Conservation (phyloP, 169 alveolate species). For the Pseudocohnilembus persalinus region DNA sequence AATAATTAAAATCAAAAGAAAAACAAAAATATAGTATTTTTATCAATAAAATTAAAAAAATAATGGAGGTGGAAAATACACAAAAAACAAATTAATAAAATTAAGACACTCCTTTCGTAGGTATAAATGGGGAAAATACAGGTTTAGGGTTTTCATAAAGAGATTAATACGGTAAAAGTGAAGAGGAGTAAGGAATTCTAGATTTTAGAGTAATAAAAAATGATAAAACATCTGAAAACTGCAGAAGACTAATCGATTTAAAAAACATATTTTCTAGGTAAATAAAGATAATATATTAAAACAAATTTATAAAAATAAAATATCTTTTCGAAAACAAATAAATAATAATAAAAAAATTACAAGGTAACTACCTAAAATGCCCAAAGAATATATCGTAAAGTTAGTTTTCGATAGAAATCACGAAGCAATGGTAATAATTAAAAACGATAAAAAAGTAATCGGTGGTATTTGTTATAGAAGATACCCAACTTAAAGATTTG, state of each 20-base stretch:
- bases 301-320: too few species aligned
- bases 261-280: conserved; percentile 43
- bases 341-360: conserved; percentile 92
- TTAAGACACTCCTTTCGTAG: conserved; percentile 25
- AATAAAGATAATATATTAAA: not conserved
- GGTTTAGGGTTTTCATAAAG: conserved; percentile 69
- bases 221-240: conserved; percentile 51
- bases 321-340: conserved; percentile 21
- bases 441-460: conserved; percentile 88
- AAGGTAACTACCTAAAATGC: conserved; percentile 97
- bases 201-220: conserved; percentile 62
- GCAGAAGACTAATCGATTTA: conserved; percentile 44
- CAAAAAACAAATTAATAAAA: too few species aligned
- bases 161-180: conserved; percentile 61
- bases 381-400: conserved; percentile 97
- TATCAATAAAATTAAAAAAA: too few species aligned
- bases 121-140: conserved; percentile 41
- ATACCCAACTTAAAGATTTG: conserved; percentile 86
- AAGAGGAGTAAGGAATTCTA: conserved; percentile 67
- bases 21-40: too few species aligned
- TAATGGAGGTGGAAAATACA: too few species aligned
- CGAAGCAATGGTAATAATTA: conserved; percentile 93
- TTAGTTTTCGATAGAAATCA: conserved; percentile 97
- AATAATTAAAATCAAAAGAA: too few species aligned
- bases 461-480: conserved; percentile 95